phyloP scores from a whole-genome alignment of 108 stramenopile genomes.

The Halocafeteria seosinensis region DNA sequence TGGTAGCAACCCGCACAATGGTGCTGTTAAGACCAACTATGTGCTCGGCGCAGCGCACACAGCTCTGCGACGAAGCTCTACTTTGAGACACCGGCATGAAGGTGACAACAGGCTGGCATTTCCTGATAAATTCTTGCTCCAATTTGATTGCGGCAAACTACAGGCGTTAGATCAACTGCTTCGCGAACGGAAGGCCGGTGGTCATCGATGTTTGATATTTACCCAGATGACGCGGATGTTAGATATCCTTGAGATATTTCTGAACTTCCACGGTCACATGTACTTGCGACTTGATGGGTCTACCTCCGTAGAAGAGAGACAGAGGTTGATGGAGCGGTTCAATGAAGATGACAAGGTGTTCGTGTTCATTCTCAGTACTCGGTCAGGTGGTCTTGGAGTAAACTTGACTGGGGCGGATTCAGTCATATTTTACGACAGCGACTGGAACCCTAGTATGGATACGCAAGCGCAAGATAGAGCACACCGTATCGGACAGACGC shows the following conservation, averaged over 20 bases:
- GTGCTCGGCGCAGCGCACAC: too few relatives aligned
- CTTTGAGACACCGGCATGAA: too few relatives aligned
- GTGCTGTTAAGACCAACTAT: too few relatives aligned
- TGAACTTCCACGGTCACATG: constrained; percentile 33
- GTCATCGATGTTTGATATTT: constrained; percentile 30
- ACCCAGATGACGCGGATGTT: constrained; percentile 49
- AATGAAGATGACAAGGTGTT: constrained; percentile 45
- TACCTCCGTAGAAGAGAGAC: constrained; percentile 30
- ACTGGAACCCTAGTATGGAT: constrained; percentile 61
- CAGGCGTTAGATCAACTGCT: constrained; percentile 70
- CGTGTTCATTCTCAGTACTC: constrained; percentile 56
- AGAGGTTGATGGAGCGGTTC: constrained; percentile 47
- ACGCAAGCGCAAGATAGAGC: constrained; percentile 57
- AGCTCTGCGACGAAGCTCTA: too few relatives aligned
- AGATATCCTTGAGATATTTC: constrained; percentile 47
- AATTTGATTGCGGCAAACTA: constrained; percentile 89
- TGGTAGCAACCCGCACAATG: too few relatives aligned
- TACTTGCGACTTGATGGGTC: constrained; percentile 45
- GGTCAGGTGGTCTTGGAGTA: constrained; percentile 58
- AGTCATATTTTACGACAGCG: constrained; percentile 59
- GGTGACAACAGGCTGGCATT: constrained; percentile 39
- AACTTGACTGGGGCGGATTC: constrained; percentile 62
- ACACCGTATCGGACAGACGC: constrained; percentile 59
- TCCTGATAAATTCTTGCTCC: constrained; percentile 76
- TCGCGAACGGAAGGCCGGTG: constrained; percentile 39